Evolutionary conservation across 768 basidiomycete genomes (phyloP).

Genomic region (Collybiopsis confluens): DNA sequence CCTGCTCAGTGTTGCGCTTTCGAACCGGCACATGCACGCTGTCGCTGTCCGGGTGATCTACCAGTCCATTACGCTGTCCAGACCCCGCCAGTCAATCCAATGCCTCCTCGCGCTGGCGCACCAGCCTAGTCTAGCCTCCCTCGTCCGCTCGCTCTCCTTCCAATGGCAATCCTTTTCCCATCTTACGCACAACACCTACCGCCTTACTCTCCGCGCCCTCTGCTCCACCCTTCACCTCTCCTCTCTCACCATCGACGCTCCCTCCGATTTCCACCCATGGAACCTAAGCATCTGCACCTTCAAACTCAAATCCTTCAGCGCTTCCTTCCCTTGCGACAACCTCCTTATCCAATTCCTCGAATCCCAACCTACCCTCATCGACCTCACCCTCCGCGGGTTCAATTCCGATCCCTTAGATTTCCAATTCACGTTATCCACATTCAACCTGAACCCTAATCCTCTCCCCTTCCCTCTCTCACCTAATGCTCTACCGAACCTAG

Average conservation of each 20-base stretch:
- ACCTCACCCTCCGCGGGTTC: slow-evolving; percentile 55
- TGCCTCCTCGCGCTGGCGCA: slow-evolving; percentile 38
- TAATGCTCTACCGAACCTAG: slow-evolving; percentile 42
- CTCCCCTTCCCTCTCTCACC: slow-evolving; percentile 30
- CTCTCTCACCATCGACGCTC: slow-evolving; percentile 47
- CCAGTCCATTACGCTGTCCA: slow-evolving; percentile 29
- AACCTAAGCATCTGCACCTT: slow-evolving; percentile 42
- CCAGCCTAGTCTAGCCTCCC: slow-evolving; percentile 29
- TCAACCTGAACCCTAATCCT: slow-evolving; percentile 8
- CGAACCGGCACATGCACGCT: slow-evolving; percentile 22
- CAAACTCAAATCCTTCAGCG: slow-evolving; percentile 43
- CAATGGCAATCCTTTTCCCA: slow-evolving; percentile 27
- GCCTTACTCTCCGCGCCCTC: slow-evolving; percentile 43
- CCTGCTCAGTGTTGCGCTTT: slow-evolving; percentile 19
- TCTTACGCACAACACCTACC: slow-evolving; percentile 46
- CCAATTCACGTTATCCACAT: slow-evolving; percentile 11
- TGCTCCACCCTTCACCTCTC: slow-evolving; percentile 32
- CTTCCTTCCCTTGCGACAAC: slow-evolving; percentile 50
- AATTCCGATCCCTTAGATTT: slow-evolving; percentile 29
- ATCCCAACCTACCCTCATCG: slow-evolving; percentile 40
- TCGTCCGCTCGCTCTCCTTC: slow-evolving; percentile 46
- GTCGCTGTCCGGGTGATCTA: slow-evolving; percentile 30
- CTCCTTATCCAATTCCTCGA: slow-evolving; percentile 48
- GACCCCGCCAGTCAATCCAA: slow-evolving; percentile 23
- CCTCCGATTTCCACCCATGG: slow-evolving; percentile 40